Percentiles rank a stretch among this genome's conserved stretches.
Evolutionary conservation across 768 basidiomycete species (phyloP).

Genomic region (Filobasidium floriforme): DNA sequence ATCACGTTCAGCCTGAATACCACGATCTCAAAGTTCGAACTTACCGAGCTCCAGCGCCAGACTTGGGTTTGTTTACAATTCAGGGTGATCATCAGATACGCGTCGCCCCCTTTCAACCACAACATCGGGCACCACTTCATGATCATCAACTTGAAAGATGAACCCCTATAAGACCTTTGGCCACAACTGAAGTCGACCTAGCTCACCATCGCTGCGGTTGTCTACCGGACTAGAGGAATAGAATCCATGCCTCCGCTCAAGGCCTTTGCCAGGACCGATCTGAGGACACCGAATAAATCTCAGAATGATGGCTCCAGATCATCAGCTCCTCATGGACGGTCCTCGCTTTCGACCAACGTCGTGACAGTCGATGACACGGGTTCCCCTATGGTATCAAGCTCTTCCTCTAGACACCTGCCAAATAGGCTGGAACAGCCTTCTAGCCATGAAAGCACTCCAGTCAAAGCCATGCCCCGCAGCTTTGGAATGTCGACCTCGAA

Average conservation of each 20-base stretch:
- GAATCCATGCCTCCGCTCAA: not conserved
- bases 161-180: no score
- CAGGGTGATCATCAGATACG: no score
- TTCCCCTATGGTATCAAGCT: not conserved
- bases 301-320: not conserved
- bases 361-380: not conserved
- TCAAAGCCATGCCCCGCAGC: not conserved
- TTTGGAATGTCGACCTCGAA: not conserved
- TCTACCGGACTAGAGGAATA: not conserved
- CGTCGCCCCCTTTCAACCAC: no score
- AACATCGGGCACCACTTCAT: no score
- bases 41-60: not conserved
- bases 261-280: not conserved
- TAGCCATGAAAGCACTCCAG: not conserved
- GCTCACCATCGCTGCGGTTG: no score
- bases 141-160: no score
- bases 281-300: not conserved
- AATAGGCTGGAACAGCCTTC: not conserved
- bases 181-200: no score
- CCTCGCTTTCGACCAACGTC: slow-evolving; percentile 2
- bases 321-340: slow-evolving; percentile 1
- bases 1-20: no score
- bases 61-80: no score
- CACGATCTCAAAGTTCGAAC: not conserved
- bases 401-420: not conserved